Evolutionary conservation across 176 grass and related monocot genomes (phyloP), one percentile per base, ranked within the genome.

Genomic region (Oryza nivara): DNA sequence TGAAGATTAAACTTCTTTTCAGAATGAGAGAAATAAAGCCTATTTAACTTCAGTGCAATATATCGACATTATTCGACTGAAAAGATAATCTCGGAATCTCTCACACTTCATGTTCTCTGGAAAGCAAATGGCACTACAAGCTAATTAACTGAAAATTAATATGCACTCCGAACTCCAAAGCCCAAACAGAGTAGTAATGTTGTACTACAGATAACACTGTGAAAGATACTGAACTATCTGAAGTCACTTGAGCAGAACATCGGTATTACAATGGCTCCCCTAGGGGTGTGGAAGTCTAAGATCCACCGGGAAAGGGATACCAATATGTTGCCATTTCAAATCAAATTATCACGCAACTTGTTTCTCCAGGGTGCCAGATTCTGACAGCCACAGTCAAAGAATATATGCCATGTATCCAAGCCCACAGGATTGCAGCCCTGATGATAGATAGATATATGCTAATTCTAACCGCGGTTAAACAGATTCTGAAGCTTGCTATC

Each of bases 341-440:
- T 90, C 72, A 86, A 89, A 82, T 86, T 63, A 84, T 70, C 63
- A 65, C 22, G 11, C 79, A 83, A 90, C 47, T 83, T 86, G 81
- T 45, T 11, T 22, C 78, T 72, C 83, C 11, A 7, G 16, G 76
- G 52, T 32, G 66, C 54, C 56, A 47, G 46, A 88, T 88, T 88
- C 46, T 73, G 60, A 36, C 35, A 79, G n/a, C 23, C 64, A 72
- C 76, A 7, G 70, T 67, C 76, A 83, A 48, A 73, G 79, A 74
- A 86, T 46, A 83, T 38, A 78, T 82, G 67, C 77, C 70, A 82
- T 74, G 32, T 16, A 35, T 36, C 15, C 48, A 81, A 30, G 43
- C 43, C n/a, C 20, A 68, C n/a, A 40, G 14, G 70, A 76, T 68
- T 56, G 38, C 43, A 78, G 36, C 56, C 56, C 2, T 6, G 14